Base-by-base conservation (phyloP, 2,329 filamentous ascomycete genomes). In the Scytalidium sp. region DNA sequence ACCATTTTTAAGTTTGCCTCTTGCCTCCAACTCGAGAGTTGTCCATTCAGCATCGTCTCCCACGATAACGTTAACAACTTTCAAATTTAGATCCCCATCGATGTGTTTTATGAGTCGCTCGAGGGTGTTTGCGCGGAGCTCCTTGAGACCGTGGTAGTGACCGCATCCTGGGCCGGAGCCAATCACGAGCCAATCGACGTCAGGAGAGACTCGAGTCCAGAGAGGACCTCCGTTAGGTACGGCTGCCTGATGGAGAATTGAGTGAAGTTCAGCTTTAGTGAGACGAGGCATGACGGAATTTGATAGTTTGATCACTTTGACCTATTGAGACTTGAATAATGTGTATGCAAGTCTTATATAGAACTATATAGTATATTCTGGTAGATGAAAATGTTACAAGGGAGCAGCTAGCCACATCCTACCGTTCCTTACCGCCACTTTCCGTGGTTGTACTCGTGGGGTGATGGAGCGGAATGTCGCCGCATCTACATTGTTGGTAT, bases 241-340 rank as follows among this genome's bases (percentile, higher is more conserved):
- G 8, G 7, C 25, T 7, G 13, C 25, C 7, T 7, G 13, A 29
- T 29, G 8, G 8, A 29, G 25, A 29, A 29, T 7, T 7, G 25
- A 29, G 25, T 13, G 25, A 13, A 29, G 7, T 7, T 29, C 7
- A 29, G 7, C 61, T 73, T 66, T 53, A 82, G 49, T 76, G 78
- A 82, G 20, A 48, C 58, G 51, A 83, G 62, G 50, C 80, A 71
- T 32, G 78, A 70, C 9, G 25, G 25, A 8, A 29, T 29, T n/a
- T n/a, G n/a, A n/a, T n/a, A n/a, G n/a, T n/a, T n/a, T n/a, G n/a
- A n/a, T n/a, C n/a, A n/a, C n/a, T n/a, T n/a, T n/a, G n/a, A n/a
- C n/a, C n/a, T n/a, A n/a, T n/a, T n/a, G n/a, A n/a, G n/a, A n/a
- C n/a, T n/a, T n/a, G n/a, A n/a, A n/a, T n/a, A n/a, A n/a, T n/a